Percentiles rank a stretch among this genome's conserved stretches.
phyloP scores from a whole-genome alignment of 2,329 filamentous ascomycete genomes.

The Fusarium chaquense region DNA sequence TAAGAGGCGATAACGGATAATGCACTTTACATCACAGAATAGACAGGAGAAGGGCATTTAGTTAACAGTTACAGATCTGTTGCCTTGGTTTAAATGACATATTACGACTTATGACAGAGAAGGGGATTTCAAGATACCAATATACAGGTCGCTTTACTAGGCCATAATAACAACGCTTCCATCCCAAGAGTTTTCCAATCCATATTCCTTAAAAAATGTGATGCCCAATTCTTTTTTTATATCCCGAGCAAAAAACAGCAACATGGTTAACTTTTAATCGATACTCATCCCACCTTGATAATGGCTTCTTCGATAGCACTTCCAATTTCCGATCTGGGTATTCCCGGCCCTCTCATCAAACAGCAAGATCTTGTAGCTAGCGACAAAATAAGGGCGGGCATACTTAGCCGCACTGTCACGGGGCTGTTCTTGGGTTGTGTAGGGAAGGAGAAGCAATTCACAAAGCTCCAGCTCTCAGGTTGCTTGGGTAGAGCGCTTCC shows the following conservation, averaged over 20 bases:
- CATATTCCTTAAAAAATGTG: neutral
- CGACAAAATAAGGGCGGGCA: constrained; percentile 32
- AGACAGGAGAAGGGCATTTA: constrained; percentile 4
- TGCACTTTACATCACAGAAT: neutral
- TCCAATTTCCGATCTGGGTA: constrained; percentile 44
- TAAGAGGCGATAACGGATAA: constrained; percentile 34
- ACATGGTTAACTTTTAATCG: neutral
- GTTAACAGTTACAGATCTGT: neutral
- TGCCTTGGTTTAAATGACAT: constrained; percentile 24
- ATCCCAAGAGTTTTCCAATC: neutral
- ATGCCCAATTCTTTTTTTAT: neutral
- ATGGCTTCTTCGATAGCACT: constrained; percentile 45
- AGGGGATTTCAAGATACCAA: constrained; percentile 39
- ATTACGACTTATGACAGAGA: constrained; percentile 42
- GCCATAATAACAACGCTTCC: constrained; percentile 25
- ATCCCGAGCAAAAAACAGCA: neutral
- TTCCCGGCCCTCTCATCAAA: constrained; percentile 45
- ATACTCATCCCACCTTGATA: constrained; percentile 12
- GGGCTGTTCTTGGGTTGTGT: constrained; percentile 23
- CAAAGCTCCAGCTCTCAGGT: constrained; percentile 48
- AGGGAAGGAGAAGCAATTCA: constrained; percentile 44
- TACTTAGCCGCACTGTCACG: constrained; percentile 37
- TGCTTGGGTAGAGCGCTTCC: constrained; percentile 21
- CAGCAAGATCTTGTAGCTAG: constrained; percentile 39
- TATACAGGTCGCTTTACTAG: constrained; percentile 31